Conservation (phyloP, 306 rosid genomes). For the Fagus crenata region DNA sequence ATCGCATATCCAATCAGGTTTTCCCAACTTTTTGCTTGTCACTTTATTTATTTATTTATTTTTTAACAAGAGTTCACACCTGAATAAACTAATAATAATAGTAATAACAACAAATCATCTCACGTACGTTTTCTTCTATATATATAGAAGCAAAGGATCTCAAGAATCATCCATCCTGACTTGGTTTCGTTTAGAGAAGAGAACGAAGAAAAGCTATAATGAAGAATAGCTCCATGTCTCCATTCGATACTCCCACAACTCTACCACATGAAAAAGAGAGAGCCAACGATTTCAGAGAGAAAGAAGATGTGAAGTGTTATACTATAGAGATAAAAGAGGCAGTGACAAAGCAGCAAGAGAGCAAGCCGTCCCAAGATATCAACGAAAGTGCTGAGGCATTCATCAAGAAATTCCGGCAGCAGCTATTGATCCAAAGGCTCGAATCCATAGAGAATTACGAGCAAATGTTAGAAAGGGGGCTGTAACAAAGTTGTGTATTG, state of each 20-base stretch:
- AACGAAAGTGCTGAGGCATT: conserved; percentile 85
- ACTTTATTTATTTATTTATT: no score
- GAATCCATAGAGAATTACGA: conserved; percentile 81
- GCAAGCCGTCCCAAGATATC: conserved; percentile 57
- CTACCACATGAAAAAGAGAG: conserved; percentile 18
- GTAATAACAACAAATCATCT: not conserved
- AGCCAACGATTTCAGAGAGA: conserved; percentile 19
- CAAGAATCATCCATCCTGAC: conserved; percentile 18
- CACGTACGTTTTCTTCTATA: conserved; percentile 11
- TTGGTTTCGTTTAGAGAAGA: not conserved
- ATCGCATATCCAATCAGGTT: no score
- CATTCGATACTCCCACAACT: not conserved
- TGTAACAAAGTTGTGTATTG: conserved; percentile 18
- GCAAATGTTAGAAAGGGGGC: conserved; percentile 72
- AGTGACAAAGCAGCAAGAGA: conserved; percentile 48
- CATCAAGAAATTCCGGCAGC: conserved; percentile 81
- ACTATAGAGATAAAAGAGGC: conserved; percentile 34
- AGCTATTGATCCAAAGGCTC: conserved; percentile 76
- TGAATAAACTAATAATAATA: no score
- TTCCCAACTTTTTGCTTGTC: no score
- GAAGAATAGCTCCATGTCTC: conserved; percentile 37
- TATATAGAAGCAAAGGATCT: conserved; percentile 32
- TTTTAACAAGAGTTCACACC: no score
- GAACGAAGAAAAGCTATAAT: conserved; percentile 9
- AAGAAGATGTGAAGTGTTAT: conserved; percentile 12